Evolutionary conservation across 2,329 filamentous ascomycete species (phyloP).

Genomic region (Arthroderma sp.): DNA sequence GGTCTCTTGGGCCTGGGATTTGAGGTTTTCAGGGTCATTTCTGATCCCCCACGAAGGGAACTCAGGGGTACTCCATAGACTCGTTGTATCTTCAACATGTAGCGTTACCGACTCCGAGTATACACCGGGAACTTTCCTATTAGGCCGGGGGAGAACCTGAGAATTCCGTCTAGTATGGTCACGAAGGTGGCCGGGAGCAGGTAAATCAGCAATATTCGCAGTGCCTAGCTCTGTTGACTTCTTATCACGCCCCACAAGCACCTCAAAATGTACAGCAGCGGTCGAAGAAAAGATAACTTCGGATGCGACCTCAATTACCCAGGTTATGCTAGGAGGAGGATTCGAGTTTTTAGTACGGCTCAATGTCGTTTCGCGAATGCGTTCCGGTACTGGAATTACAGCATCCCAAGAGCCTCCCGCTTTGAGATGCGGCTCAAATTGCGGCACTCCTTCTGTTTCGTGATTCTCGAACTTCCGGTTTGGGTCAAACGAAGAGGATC

Average conservation of each 20-base stretch:
- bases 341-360: constrained; percentile 26
- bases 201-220: constrained; percentile 40
- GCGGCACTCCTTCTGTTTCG: constrained; percentile 61
- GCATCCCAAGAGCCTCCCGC: constrained; percentile 79
- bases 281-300: constrained; percentile 90
- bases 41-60: constrained; percentile 50
- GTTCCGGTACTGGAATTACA: constrained; percentile 64
- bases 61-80: constrained; percentile 82
- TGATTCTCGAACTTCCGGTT: constrained; percentile 62
- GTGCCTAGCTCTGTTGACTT: constrained; percentile 62
- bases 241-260: constrained; percentile 73
- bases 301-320: constrained; percentile 82
- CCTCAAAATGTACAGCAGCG: constrained; percentile 75
- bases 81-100: constrained; percentile 74
- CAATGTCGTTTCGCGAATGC: constrained; percentile 48
- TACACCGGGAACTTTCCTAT: constrained; percentile 52
- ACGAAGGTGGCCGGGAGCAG: constrained; percentile 54
- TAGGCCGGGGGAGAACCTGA: not conserved
- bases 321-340: constrained; percentile 45
- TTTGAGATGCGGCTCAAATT: constrained; percentile 94
- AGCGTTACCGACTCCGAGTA: constrained; percentile 70
- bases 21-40: constrained; percentile 28
- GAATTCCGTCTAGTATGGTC: constrained; percentile 45
- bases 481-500: constrained; percentile 70
- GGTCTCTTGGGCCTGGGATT: constrained; percentile 10